Percentiles rank a stretch among this genome's conserved stretches.
Conservation (phyloP, 169 alveolate genomes). For the Eimeria acervulina region DNA sequence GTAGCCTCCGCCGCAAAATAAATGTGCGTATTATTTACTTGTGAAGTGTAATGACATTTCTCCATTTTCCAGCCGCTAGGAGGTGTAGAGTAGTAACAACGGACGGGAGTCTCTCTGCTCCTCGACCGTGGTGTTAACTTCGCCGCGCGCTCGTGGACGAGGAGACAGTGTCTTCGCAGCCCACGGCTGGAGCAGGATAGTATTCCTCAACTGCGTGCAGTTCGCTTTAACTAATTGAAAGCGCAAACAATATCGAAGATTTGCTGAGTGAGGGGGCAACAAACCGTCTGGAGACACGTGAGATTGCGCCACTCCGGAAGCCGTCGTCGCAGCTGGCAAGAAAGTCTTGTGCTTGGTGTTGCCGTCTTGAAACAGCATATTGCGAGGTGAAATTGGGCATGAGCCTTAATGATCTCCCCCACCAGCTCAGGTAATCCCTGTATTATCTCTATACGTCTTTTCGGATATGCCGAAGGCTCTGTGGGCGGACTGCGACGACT, state of each 20-base stretch:
- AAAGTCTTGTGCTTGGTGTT: not conserved
- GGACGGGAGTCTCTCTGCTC: not conserved
- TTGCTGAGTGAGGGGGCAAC: not conserved
- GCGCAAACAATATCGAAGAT: not conserved
- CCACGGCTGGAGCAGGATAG: not conserved
- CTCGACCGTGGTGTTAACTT: not conserved
- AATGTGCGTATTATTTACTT: not conserved
- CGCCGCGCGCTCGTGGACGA: not conserved
- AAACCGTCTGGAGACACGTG: conserved; percentile 3
- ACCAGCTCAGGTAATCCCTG: too few species aligned
- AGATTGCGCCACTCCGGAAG: not conserved
- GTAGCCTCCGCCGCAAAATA: not conserved
- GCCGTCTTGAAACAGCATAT: not conserved
- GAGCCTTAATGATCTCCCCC: too few species aligned
- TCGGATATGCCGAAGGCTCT: conserved; percentile 1
- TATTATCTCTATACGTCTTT: not conserved
- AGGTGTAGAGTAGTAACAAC: not conserved
- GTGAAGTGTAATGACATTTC: not conserved
- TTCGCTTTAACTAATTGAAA: not conserved
- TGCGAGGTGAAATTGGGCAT: not conserved
- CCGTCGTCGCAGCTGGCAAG: conserved; percentile 9
- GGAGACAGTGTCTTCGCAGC: not conserved
- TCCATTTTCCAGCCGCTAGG: not conserved
- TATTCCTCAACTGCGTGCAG: too few species aligned
- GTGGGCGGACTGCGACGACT: not conserved